A percentile compares a stretch with the other conserved stretches of the same genome.
Evolutionary conservation across 2,329 filamentous ascomycete species (phyloP).

Genomic region (Fusarium secorum): DNA sequence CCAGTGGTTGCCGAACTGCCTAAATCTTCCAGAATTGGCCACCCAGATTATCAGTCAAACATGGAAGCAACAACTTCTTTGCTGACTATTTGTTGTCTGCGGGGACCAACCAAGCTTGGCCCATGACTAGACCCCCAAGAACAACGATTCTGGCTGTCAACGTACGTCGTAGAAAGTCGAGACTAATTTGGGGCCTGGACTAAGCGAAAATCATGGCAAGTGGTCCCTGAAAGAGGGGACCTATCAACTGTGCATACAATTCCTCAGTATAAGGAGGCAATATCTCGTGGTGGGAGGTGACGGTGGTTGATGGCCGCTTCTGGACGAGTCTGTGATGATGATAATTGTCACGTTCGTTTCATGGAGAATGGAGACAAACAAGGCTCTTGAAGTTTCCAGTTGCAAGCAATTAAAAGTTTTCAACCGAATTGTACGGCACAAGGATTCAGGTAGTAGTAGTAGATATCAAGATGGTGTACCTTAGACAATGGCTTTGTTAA

Average conservation of each 20-base stretch:
- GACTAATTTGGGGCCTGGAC: neutral
- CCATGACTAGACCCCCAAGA: conserved; percentile 14
- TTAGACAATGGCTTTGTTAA: neutral
- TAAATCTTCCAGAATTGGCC: conserved; percentile 5
- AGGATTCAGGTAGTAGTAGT: neutral
- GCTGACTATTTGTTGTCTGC: neutral
- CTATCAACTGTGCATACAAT: neutral
- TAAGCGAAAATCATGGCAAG: neutral
- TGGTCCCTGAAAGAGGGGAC: neutral
- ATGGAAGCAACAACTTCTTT: conserved; percentile 2
- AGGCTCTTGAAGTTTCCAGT: conserved; percentile 1
- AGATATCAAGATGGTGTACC: neutral
- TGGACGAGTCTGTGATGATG: neutral
- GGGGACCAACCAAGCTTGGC: conserved; percentile 17
- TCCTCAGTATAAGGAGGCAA: neutral
- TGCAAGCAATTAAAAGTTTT: neutral
- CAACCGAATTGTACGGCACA: neutral
- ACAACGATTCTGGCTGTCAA: neutral
- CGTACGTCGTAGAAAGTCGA: neutral
- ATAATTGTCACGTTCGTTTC: conserved; percentile 17
- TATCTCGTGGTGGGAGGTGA: conserved; percentile 12
- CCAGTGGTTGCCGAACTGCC: neutral
- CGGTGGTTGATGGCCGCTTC: conserved; percentile 26
- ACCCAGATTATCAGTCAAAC: neutral
- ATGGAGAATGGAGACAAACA: conserved; percentile 15